Conservation (phyloP, 768 basidiomycete species). For the Mycena chlorophos region DNA sequence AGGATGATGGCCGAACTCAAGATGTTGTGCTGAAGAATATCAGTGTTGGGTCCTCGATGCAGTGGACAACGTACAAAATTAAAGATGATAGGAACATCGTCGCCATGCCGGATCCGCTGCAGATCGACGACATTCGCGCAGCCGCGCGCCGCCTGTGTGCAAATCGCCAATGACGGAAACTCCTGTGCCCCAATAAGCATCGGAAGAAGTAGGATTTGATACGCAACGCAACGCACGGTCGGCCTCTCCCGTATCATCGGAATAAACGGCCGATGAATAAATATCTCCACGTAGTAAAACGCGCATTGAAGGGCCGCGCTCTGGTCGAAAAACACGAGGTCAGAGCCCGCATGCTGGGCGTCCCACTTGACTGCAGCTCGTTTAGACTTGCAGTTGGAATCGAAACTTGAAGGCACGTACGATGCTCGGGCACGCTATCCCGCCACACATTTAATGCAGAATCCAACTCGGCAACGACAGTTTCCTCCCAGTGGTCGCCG, state of each 20-base stretch:
- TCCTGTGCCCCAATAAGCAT: conserved; percentile 7
- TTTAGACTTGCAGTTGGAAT: too few species aligned
- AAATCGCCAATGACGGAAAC: conserved; percentile 74
- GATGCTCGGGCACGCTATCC: conserved; percentile 54
- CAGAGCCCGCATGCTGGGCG: conserved; percentile 34
- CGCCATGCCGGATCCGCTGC: conserved; percentile 36
- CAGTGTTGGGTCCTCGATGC: not conserved
- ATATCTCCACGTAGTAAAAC: conserved; percentile 59
- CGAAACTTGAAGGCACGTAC: not conserved
- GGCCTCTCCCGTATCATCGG: conserved; percentile 53
- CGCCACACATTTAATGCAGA: conserved; percentile 78
- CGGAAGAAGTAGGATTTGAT: not conserved
- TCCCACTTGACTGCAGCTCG: too few species aligned
- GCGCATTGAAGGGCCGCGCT: conserved; percentile 53
- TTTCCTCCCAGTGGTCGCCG: conserved; percentile 57
- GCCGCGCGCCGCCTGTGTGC: conserved; percentile 79
- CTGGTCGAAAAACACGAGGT: conserved; percentile 49
- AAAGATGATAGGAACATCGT: conserved; percentile 33
- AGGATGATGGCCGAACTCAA: conserved; percentile 53
- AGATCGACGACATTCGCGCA: conserved; percentile 69
- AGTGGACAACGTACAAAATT: conserved; percentile 29
- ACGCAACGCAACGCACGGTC: conserved; percentile 9
- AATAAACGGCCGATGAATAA: conserved; percentile 79
- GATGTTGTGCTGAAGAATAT: conserved; percentile 28
- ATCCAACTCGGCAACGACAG: too few species aligned